A percentile compares a stretch with the other conserved stretches of the same genome.
phyloP scores from a whole-genome alignment of 768 basidiomycete species.

The Agrocybe chaxingu region DNA sequence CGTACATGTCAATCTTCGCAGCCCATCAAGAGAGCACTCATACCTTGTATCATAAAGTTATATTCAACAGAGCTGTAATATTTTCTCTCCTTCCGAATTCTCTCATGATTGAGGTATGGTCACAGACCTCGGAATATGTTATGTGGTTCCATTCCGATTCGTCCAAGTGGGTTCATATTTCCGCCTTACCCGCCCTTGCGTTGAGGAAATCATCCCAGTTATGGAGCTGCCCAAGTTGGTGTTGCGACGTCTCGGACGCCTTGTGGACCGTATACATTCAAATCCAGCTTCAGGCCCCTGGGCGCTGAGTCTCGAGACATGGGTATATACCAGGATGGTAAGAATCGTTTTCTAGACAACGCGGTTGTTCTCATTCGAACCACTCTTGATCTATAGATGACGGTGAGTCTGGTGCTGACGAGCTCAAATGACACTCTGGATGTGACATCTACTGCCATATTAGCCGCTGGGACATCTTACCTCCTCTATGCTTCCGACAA shows the following conservation, averaged over 20 bases:
- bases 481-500: constrained; percentile 65
- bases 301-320: constrained; percentile 60
- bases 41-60: constrained; percentile 27
- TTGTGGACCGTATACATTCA: constrained; percentile 59
- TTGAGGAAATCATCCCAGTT: constrained; percentile 31
- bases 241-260: constrained; percentile 57
- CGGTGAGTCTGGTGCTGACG: constrained; percentile 19
- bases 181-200: neutral
- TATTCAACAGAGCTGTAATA: constrained; percentile 49
- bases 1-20: neutral
- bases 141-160: constrained; percentile 73
- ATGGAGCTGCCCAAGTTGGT: constrained; percentile 62
- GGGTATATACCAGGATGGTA: constrained; percentile 56
- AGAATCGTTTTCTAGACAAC: constrained; percentile 8
- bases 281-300: constrained; percentile 51
- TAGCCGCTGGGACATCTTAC: constrained; percentile 48
- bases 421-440: no score
- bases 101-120: neutral
- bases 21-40: neutral
- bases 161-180: constrained; percentile 40
- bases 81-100: neutral
- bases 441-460: neutral
- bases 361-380: neutral
- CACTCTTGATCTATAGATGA: constrained; percentile 29
- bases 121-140: constrained; percentile 57